Evolutionary conservation across 352 stramenopile genomes (phyloP).

Genomic region (Phytopythium aichiense): DNA sequence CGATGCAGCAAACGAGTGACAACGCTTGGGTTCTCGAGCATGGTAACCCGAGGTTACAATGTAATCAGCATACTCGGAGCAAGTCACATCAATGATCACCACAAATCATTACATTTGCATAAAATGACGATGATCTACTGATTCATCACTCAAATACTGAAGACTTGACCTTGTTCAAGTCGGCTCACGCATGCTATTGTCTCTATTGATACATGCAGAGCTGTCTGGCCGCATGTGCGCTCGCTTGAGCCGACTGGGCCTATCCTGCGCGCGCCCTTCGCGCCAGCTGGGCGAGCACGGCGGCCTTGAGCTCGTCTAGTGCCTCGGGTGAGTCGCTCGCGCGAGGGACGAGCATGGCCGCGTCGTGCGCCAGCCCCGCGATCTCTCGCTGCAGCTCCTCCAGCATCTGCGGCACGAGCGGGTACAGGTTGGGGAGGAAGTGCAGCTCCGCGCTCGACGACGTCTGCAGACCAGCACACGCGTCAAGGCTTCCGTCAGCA

Average conservation of each 20-base stretch:
- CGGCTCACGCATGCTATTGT: background rate
- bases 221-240: background rate
- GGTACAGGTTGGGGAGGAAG: constrained; percentile 59
- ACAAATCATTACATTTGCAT: background rate
- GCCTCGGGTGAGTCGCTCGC: constrained; percentile 4
- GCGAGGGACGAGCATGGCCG: constrained; percentile 13
- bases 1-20: background rate
- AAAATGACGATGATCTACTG: too few relatives aligned
- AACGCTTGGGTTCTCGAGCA: too few relatives aligned
- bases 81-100: too few relatives aligned
- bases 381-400: constrained; percentile 41
- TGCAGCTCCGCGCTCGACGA: constrained; percentile 27
- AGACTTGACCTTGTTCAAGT: background rate
- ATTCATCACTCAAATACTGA: background rate
- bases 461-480: constrained; percentile 9
- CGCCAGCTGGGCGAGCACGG: constrained; percentile 14
- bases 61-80: too few relatives aligned
- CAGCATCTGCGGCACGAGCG: constrained; percentile 56
- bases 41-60: too few relatives aligned
- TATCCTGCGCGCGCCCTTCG: background rate
- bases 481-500: too few relatives aligned
- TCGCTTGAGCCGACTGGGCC: background rate
- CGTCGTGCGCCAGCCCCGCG: constrained; percentile 20
- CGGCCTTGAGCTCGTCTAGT: constrained; percentile 25
- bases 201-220: constrained; percentile 1